phyloP scores from a whole-genome alignment of 345 rosid genomes.

The Murraya paniculata region DNA sequence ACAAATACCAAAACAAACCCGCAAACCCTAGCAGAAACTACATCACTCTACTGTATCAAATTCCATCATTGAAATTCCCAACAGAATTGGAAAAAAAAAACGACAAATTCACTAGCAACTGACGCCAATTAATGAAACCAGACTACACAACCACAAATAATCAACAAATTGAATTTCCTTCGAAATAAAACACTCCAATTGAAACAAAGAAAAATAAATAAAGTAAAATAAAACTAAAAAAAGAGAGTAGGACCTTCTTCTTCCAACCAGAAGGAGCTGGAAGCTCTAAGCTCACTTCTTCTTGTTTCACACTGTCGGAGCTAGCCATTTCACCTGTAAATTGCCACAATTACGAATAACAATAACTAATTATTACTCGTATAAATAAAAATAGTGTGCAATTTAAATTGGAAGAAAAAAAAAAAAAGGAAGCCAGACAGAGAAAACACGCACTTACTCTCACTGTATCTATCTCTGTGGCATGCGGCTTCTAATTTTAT shows the following conservation, averaged over 20 bases:
- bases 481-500: neutral
- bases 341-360: neutral
- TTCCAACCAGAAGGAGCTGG: conserved; percentile 41
- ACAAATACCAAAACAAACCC: neutral
- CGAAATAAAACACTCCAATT: neutral
- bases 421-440: neutral
- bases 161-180: neutral
- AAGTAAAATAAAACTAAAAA: neutral
- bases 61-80: neutral
- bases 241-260: conserved; percentile 22
- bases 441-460: neutral
- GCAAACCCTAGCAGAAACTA: neutral
- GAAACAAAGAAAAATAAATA: neutral
- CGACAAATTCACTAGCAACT: neutral
- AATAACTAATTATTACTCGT: neutral
- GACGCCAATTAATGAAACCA: neutral
- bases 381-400: no score
- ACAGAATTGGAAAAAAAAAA: neutral
- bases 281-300: conserved; percentile 20
- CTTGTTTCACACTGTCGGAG: conserved; percentile 11
- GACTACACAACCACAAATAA: neutral
- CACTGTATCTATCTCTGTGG: neutral
- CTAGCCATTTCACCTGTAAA: conserved; percentile 28
- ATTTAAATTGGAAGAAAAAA: neutral
- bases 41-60: neutral